These are phyloP conservation scores for Teratosphaeria destructans DNA, from an alignment of 2,329 filamentous ascomycete genomes.

Conservation along the genomic window DNA sequence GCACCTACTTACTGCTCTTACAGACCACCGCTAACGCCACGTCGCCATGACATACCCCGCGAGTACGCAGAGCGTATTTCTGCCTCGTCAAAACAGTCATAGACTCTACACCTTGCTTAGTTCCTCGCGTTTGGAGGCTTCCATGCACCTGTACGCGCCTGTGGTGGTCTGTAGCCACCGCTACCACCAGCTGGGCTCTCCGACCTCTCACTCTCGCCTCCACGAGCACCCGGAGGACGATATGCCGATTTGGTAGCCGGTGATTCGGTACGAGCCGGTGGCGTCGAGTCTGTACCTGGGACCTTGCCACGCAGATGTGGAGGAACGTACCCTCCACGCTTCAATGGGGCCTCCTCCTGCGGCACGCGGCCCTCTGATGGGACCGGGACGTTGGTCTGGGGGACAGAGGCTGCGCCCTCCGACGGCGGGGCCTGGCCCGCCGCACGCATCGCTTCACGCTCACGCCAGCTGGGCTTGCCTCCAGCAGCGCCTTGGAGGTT, in stretches of 20 bases:
- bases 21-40: background rate
- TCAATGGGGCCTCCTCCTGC: constrained; percentile 19
- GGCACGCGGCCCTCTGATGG: constrained; percentile 27
- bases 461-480: constrained; percentile 58
- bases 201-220: constrained; percentile 5
- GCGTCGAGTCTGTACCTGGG: constrained; percentile 19
- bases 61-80: background rate
- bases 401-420: constrained; percentile 13
- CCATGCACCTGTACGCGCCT: constrained; percentile 12
- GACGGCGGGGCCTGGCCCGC: constrained; percentile 12
- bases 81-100: background rate
- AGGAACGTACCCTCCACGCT: constrained; percentile 36
- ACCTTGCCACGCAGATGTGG: constrained; percentile 31
- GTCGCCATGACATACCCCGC: background rate
- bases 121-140: constrained; percentile 13
- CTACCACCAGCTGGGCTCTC: constrained; percentile 13
- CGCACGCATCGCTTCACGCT: constrained; percentile 50
- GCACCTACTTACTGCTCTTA: background rate
- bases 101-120: background rate
- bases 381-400: constrained; percentile 24
- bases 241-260: constrained; percentile 8
- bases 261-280: constrained; percentile 14
- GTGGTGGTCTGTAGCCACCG: constrained; percentile 16
- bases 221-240: constrained; percentile 5
- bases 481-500: constrained; percentile 48